phyloP scores from a whole-genome alignment of 257 asterid species.

The Rauvolfia tetraphylla region DNA sequence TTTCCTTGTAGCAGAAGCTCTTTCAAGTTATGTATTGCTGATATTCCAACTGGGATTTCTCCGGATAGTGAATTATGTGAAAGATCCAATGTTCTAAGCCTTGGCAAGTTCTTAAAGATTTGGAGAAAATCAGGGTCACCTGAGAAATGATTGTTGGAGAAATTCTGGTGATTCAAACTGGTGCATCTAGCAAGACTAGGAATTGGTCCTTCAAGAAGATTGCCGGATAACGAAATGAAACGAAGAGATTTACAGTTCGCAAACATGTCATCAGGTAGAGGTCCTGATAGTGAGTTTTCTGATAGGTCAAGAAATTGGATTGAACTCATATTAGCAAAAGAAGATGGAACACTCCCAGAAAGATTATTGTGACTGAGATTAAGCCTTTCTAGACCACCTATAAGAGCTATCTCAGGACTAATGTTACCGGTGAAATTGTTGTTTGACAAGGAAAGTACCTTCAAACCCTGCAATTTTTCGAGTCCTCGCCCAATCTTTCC shows the following conservation, averaged over 20 bases:
- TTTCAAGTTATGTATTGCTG: slow-evolving; percentile 62
- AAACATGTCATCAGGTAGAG: slow-evolving; percentile 46
- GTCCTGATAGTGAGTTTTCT: slow-evolving; percentile 53
- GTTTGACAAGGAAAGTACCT: slow-evolving; percentile 57
- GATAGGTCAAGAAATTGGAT: slow-evolving; percentile 81
- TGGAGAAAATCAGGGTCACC: slow-evolving; percentile 50
- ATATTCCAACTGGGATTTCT: slow-evolving; percentile 44
- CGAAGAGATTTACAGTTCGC: slow-evolving; percentile 42
- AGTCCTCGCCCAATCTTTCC: slow-evolving; percentile 82
- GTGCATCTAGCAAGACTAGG: slow-evolving; percentile 52
- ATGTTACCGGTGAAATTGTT: slow-evolving; percentile 66
- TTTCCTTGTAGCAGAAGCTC: slow-evolving; percentile 47
- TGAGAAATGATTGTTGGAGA: slow-evolving; percentile 66
- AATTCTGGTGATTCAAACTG: slow-evolving; percentile 51
- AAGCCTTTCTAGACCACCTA: slow-evolving; percentile 47
- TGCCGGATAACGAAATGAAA: slow-evolving; percentile 49
- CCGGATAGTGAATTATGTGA: slow-evolving; percentile 63
- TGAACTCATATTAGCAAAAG: slow-evolving; percentile 39
- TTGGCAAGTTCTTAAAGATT: slow-evolving; percentile 42
- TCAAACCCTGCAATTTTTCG: slow-evolving; percentile 53
- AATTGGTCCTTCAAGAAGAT: slow-evolving; percentile 57
- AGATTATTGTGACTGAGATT: slow-evolving; percentile 63
- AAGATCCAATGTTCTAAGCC: slow-evolving; percentile 76
- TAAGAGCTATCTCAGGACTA: slow-evolving; percentile 41
- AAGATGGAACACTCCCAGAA: slow-evolving; percentile 47